phyloP scores from a whole-genome alignment of 2,329 filamentous ascomycete species.

The Boeremia lycopersici region DNA sequence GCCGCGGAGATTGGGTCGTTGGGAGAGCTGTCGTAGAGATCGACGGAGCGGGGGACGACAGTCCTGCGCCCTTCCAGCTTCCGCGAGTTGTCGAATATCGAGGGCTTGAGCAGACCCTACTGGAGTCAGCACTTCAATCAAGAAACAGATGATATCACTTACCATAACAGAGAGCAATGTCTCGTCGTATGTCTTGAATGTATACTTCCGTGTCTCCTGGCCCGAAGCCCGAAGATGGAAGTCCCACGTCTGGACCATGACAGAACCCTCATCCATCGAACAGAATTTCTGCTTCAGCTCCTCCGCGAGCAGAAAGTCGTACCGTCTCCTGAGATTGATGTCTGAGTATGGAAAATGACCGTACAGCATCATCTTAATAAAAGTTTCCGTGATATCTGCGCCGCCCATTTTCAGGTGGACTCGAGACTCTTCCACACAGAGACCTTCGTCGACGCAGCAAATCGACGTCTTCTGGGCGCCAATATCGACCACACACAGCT shows the following conservation, averaged over 20 bases:
- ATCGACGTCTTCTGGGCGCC: conserved; percentile 97
- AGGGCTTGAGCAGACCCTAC: conserved; percentile 83
- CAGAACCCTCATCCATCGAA: conserved; percentile 86
- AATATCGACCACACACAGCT: conserved; percentile 93
- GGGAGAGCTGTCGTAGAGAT: conserved; percentile 89
- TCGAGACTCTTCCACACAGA: conserved; percentile 91
- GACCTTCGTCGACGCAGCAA: conserved; percentile 94
- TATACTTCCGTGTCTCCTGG: conserved; percentile 88
- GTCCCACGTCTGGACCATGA: conserved; percentile 85
- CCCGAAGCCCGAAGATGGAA: conserved; percentile 90
- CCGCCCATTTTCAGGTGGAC: conserved; percentile 96
- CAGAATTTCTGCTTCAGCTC: conserved; percentile 94
- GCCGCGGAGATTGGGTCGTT: conserved; percentile 89
- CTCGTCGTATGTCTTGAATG: conserved; percentile 97
- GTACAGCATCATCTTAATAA: conserved; percentile 97
- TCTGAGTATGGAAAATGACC: conserved; percentile 95
- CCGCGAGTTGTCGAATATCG: conserved; percentile 79
- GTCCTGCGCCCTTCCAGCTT: conserved; percentile 83
- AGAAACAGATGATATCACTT: conserved; percentile 20
- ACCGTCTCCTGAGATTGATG: conserved; percentile 86
- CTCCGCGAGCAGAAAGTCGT: conserved; percentile 92
- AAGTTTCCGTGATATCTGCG: conserved; percentile 88
- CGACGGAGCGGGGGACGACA: conserved; percentile 84
- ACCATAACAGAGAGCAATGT: conserved; percentile 88
- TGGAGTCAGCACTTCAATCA: conserved; percentile 12